Conservation (phyloP, 2,329 filamentous ascomycete species). For the Fusarium domesticum region DNA sequence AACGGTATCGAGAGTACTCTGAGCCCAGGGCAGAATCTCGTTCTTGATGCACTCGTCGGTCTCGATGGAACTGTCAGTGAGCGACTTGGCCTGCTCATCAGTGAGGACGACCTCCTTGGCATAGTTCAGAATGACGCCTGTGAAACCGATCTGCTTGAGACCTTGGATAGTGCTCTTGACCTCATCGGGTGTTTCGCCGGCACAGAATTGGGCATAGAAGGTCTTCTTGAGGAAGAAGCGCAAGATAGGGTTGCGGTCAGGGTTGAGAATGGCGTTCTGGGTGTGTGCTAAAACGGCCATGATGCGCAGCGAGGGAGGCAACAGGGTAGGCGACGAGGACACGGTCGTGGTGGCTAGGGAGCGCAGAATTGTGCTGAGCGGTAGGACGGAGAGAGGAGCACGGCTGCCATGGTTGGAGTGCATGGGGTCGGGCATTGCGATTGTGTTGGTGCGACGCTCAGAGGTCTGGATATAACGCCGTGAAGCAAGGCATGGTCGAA, state of each 20-base stretch:
- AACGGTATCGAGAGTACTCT: slow-evolving; percentile 73
- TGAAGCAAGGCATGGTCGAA: slow-evolving; percentile 20
- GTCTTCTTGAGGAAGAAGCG: slow-evolving; percentile 71
- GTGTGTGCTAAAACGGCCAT: slow-evolving; percentile 70
- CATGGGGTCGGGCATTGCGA: slow-evolving; percentile 32
- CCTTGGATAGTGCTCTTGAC: slow-evolving; percentile 62
- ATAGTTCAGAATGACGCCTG: slow-evolving; percentile 81
- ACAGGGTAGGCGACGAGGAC: slow-evolving; percentile 67
- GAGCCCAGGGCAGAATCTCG: slow-evolving; percentile 69
- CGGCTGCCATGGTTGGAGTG: slow-evolving; percentile 29
- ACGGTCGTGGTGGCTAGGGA: slow-evolving; percentile 67
- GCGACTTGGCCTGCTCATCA: slow-evolving; percentile 47
- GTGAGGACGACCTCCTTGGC: slow-evolving; percentile 75
- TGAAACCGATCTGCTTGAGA: slow-evolving; percentile 73
- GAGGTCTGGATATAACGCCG: slow-evolving; percentile 38
- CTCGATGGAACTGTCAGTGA: slow-evolving; percentile 46
- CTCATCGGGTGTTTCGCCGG: slow-evolving; percentile 69
- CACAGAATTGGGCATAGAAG: slow-evolving; percentile 90
- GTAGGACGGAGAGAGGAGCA: slow-evolving; percentile 62
- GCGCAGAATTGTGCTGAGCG: slow-evolving; percentile 63
- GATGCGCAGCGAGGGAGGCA: slow-evolving; percentile 65
- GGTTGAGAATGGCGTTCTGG: slow-evolving; percentile 62
- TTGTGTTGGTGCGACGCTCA: slow-evolving; percentile 35
- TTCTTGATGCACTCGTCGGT: slow-evolving; percentile 48
- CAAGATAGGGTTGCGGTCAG: slow-evolving; percentile 72